These are phyloP conservation scores for Cercophora samala DNA, from an alignment of 495 filamentous ascomycete genomes.

Conservation along the genomic window DNA sequence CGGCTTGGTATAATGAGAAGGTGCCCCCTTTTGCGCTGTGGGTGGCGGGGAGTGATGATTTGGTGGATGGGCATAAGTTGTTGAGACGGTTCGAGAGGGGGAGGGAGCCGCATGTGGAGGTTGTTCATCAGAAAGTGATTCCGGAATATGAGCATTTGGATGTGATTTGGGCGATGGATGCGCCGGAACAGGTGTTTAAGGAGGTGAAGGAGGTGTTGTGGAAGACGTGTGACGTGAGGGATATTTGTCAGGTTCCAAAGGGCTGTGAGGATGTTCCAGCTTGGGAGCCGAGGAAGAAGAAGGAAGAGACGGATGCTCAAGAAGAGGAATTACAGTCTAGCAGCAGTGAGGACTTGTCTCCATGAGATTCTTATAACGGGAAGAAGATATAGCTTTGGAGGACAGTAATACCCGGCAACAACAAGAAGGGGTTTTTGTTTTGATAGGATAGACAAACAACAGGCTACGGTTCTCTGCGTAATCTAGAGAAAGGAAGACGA, in stretches of 20 bases:
- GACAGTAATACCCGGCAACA: not conserved
- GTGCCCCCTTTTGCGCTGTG: slow-evolving; percentile 86
- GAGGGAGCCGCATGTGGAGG: slow-evolving; percentile 72
- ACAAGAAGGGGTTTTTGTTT: not conserved
- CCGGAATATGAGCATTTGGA: slow-evolving; percentile 94
- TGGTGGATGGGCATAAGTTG: slow-evolving; percentile 79
- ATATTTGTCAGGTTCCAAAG: slow-evolving; percentile 57
- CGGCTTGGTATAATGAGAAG: slow-evolving; percentile 77
- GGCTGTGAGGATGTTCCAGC: slow-evolving; percentile 55
- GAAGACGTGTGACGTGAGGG: slow-evolving; percentile 60
- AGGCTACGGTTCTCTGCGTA: not conserved
- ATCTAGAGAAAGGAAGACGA: not conserved
- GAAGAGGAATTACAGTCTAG: slow-evolving; percentile 25
- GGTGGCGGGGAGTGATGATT: slow-evolving; percentile 74
- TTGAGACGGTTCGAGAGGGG: slow-evolving; percentile 71
- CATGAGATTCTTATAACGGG: not conserved
- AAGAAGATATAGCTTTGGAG: not conserved
- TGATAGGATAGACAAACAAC: not conserved
- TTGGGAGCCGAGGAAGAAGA: slow-evolving; percentile 31
- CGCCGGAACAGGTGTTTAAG: slow-evolving; percentile 74
- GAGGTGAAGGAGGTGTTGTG: slow-evolving; percentile 83
- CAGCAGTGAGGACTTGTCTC: slow-evolving; percentile 25
- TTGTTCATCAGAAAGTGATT: slow-evolving; percentile 81
- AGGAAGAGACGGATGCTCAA: not conserved
- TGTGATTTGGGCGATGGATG: slow-evolving; percentile 94